Evolutionary conservation across 23 red algal species (phyloP), one percentile per base, ranked within the genome.

Genomic region (Gracilaria vermiculophylla): DNA sequence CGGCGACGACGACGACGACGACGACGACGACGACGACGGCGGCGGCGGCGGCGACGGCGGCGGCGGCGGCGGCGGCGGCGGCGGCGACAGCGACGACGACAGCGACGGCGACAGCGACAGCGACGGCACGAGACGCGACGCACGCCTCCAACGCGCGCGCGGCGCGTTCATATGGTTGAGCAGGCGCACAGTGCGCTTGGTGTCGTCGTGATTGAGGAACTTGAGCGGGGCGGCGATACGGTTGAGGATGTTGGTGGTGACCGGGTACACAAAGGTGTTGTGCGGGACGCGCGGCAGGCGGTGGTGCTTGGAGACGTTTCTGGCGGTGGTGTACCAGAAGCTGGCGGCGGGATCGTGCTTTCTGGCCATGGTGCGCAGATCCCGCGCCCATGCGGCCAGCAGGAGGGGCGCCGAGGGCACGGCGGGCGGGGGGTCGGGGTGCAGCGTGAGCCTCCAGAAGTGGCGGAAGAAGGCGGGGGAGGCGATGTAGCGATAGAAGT

Each of bases 401-500:
- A 86, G 43, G 5, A 86, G 61, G 47, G 62, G 14, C 24, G 81
- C 62, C 2, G 81, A 67, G 0, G 50, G 81, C 9, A 31, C 48
- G 20, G 76, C n/a, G 9, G 49, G 23, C 12, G 76, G 1, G 2
- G 50, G 21, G 5, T 57, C 53, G 49, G 21, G 49, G 20, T 54
- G 34, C 45, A 33, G 14, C 19, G 6, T 58, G 20, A 86, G 25
- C 5, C 81, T 35, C 60, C 60, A 86, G 20, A 86, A 64, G 35
- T 57, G 53, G 5, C 62, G 15, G 61, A 86, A 64, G 4, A 86
- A 86, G 2, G 41, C 39, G 15, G 62, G 62, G 15, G 62, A 65
- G 8, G 81, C 81, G 6, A 86, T 36, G 62, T 86, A 86, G 62
- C 81, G 81, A 62, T 86, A 86, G 32, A 86, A 86, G 50, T 72